phyloP scores from a whole-genome alignment of 257 asterid genomes.

The Vinca minor region DNA sequence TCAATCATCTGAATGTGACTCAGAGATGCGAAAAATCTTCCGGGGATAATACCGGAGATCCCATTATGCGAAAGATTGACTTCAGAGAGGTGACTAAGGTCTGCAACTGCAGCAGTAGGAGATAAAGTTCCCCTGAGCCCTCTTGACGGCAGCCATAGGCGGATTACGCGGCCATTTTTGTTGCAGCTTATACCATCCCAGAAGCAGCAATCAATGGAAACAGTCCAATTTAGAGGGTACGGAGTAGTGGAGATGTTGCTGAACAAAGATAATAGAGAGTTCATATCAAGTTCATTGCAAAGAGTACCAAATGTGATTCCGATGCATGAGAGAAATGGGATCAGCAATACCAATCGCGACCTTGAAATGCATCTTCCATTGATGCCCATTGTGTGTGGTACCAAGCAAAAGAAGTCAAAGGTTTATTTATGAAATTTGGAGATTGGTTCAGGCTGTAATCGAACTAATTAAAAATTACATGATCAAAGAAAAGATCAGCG shows the following conservation, averaged over 20 bases:
- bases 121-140: conserved; percentile 19
- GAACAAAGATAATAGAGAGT: conserved; percentile 14
- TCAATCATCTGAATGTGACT: conserved; percentile 13
- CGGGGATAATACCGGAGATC: conserved; percentile 51
- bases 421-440: too few relatives aligned
- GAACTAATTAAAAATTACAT: too few relatives aligned
- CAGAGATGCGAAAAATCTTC: conserved; percentile 32
- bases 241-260: background rate
- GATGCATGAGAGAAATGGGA: background rate
- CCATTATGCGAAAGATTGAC: conserved; percentile 25
- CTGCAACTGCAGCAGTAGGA: conserved; percentile 17
- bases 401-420: too few relatives aligned
- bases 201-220: conserved; percentile 23
- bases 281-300: conserved; percentile 15
- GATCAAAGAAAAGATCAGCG: too few relatives aligned
- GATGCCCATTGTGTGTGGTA: background rate
- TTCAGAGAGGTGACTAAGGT: conserved; percentile 17
- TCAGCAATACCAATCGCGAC: background rate
- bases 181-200: conserved; percentile 27
- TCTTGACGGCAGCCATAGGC: conserved; percentile 19
- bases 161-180: conserved; percentile 8
- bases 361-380: background rate
- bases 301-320: background rate
- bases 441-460: too few relatives aligned
- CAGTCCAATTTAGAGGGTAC: conserved; percentile 22